Evolutionary conservation across 208 protist genomes (phyloP).

Genomic region (Trypanosoma melophagium): DNA sequence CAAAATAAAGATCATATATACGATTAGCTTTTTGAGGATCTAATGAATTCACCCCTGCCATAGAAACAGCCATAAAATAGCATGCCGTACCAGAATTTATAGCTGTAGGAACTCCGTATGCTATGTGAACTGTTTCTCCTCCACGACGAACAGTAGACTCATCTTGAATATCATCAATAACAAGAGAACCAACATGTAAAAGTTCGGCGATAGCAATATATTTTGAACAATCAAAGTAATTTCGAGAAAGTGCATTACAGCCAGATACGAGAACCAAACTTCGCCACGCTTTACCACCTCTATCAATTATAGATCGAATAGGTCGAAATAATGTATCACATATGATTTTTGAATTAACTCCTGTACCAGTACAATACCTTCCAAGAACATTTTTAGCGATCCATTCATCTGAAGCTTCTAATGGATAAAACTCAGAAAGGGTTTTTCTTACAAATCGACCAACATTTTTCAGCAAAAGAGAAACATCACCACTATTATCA

Average conservation of each 20-base stretch:
- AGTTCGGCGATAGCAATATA: constrained; percentile 65
- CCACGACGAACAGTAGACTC: constrained; percentile 62
- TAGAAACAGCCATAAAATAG: constrained; percentile 63
- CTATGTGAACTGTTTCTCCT: constrained; percentile 48
- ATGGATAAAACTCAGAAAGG: constrained; percentile 44
- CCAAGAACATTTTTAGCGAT: constrained; percentile 54
- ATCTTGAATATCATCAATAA: constrained; percentile 82
- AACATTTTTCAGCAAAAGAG: constrained; percentile 44
- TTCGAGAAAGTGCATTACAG: constrained; percentile 46
- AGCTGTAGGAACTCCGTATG: constrained; percentile 47
- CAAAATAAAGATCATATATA: constrained; percentile 66
- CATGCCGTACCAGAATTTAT: constrained; percentile 71
- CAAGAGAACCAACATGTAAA: constrained; percentile 68
- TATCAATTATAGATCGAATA: constrained; percentile 56
- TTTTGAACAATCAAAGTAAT: constrained; percentile 57
- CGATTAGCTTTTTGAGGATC: constrained; percentile 30
- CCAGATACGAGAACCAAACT: constrained; percentile 55
- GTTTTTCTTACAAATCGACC: constrained; percentile 31
- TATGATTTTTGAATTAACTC: constrained; percentile 32
- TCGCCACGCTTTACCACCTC: constrained; percentile 66
- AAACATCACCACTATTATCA: constrained; percentile 17
- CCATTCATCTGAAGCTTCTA: constrained; percentile 36
- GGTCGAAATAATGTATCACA: constrained; percentile 52
- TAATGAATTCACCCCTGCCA: constrained; percentile 45
- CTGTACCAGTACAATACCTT: constrained; percentile 15